Percentiles rank a stretch among this genome's conserved stretches.
Evolutionary conservation across 129 eudicot species (phyloP).

Genomic region (Lonicera japonica): DNA sequence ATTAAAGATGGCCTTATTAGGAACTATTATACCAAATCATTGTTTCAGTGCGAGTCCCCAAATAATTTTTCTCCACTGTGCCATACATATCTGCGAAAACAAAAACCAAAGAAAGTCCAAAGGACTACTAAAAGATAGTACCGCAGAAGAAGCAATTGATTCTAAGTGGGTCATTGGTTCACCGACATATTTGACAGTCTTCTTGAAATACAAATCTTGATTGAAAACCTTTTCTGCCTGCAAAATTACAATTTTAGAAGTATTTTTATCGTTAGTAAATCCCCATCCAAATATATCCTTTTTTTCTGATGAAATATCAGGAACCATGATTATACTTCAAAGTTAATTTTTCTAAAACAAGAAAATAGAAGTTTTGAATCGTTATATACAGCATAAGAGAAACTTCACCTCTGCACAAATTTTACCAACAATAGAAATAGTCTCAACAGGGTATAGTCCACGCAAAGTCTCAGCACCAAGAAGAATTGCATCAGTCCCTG

Average conservation of each 20-base stretch:
- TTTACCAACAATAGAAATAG: conserved; percentile 55
- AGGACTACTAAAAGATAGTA: conserved; percentile 13
- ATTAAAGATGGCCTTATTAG: not conserved
- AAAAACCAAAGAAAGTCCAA: too few species aligned
- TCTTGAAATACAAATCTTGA: conserved; percentile 58
- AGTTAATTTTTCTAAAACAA: too few species aligned
- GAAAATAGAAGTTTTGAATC: too few species aligned
- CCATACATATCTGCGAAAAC: too few species aligned
- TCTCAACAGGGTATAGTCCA: conserved; percentile 64
- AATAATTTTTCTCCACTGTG: too few species aligned
- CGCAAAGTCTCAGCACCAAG: conserved; percentile 80
- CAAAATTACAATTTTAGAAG: conserved; percentile 3
- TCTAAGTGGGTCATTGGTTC: conserved; percentile 68
- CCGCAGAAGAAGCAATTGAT: conserved; percentile 70
- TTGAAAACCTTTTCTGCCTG: conserved; percentile 70
- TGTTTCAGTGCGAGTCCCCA: too few species aligned
- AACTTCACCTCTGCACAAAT: conserved; percentile 62
- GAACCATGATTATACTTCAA: not conserved
- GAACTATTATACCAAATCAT: too few species aligned
- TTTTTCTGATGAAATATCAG: not conserved
- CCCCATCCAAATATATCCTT: not conserved
- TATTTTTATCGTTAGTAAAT: not conserved
- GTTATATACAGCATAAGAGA: not conserved
- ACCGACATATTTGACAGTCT: conserved; percentile 66
- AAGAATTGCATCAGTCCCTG: conserved; percentile 78